A percentile compares a stretch with the other conserved stretches of the same genome.
Evolutionary conservation across 805 yeast genomes (phyloP).

Genomic region (Myxozyma geophila): DNA sequence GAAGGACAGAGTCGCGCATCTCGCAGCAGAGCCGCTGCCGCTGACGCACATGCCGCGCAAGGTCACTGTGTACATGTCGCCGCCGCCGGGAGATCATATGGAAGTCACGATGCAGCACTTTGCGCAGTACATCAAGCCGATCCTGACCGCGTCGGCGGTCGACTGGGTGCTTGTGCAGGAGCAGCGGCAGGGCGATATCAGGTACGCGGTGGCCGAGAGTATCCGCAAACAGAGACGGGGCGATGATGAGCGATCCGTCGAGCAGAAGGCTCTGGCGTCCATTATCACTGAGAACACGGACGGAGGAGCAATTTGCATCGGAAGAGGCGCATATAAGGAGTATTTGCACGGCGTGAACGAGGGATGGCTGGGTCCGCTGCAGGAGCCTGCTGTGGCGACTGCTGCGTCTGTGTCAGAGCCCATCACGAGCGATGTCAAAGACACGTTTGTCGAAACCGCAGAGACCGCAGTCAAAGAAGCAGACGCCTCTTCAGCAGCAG

Average conservation of each 20-base stretch:
- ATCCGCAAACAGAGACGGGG: constrained; percentile 70
- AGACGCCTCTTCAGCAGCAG: constrained; percentile 22
- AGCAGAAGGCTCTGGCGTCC: constrained; percentile 35
- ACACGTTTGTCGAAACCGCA: constrained; percentile 7
- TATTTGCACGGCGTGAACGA: constrained; percentile 89
- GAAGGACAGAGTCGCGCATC: constrained; percentile 61
- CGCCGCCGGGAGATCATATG: constrained; percentile 93
- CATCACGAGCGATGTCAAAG: constrained; percentile 16
- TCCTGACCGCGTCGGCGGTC: constrained; percentile 78
- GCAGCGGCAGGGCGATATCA: constrained; percentile 85
- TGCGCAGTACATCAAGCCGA: constrained; percentile 81
- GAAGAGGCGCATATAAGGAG: constrained; percentile 96
- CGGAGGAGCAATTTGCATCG: constrained; percentile 91
- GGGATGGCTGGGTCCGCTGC: constrained; percentile 91
- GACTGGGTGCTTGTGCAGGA: constrained; percentile 81
- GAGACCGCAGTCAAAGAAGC: constrained; percentile 18
- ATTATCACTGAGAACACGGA: constrained; percentile 48
- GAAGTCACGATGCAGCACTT: constrained; percentile 75
- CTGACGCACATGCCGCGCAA: constrained; percentile 63
- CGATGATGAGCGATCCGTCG: constrained; percentile 41
- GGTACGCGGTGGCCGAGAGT: constrained; percentile 78
- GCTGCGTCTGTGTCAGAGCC: constrained; percentile 8
- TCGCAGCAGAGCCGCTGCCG: constrained; percentile 55
- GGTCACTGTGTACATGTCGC: constrained; percentile 82
- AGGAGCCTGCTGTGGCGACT: constrained; percentile 37